These are phyloP conservation scores for Alternaria gaisen DNA, from an alignment of 2,329 filamentous ascomycete genomes.

Conservation along the genomic window DNA sequence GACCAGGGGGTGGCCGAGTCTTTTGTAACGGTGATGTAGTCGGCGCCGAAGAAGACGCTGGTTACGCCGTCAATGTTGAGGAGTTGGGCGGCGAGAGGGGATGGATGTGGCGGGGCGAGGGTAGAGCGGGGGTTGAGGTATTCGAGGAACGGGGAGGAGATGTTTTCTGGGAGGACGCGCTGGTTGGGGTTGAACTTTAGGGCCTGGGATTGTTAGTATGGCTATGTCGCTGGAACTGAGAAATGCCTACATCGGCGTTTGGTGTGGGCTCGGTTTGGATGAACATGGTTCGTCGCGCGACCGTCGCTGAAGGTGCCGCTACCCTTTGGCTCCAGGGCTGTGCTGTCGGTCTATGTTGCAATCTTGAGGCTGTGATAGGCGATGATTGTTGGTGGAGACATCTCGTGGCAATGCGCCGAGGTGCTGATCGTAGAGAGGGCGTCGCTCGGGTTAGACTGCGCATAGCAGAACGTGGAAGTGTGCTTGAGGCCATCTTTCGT, in stretches of 20 bases:
- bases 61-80: constrained; percentile 96
- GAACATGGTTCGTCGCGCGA: constrained; percentile 78
- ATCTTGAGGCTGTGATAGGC: constrained; percentile 43
- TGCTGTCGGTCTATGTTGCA: constrained; percentile 42
- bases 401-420: constrained; percentile 43
- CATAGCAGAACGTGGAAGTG: constrained; percentile 39
- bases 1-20: constrained; percentile 88
- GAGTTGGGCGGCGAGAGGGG: constrained; percentile 86
- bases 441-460: constrained; percentile 39
- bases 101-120: constrained; percentile 86
- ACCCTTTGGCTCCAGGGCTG: constrained; percentile 35
- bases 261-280: constrained; percentile 97
- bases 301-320: constrained; percentile 17
- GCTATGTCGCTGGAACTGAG: neutral
- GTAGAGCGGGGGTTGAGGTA: constrained; percentile 90
- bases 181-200: constrained; percentile 96
- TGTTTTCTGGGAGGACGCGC: constrained; percentile 77
- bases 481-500: constrained; percentile 38
- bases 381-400: constrained; percentile 47
- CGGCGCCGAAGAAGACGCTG: constrained; percentile 89
- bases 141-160: constrained; percentile 84
- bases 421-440: constrained; percentile 31
- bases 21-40: constrained; percentile 98
- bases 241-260: constrained; percentile 76
- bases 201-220: constrained; percentile 54